Evolutionary conservation across 768 basidiomycete genomes (phyloP).

Genomic region (Candolleomyces efflorescens): DNA sequence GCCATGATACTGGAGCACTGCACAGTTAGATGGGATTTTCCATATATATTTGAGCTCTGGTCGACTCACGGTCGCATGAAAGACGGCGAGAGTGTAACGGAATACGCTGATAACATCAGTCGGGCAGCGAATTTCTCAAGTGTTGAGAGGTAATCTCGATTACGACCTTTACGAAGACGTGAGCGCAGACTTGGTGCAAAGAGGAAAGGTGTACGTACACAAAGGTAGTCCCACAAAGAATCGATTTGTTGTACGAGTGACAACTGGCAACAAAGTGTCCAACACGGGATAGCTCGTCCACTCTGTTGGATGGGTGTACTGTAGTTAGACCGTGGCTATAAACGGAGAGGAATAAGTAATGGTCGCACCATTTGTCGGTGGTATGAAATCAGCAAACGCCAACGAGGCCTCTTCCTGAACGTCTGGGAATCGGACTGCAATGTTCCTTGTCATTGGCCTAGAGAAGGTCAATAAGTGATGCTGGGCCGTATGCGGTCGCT

Average conservation of each 20-base stretch:
- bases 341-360: background rate
- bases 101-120: background rate
- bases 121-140: background rate
- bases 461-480: conserved; percentile 30
- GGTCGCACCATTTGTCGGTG: conserved; percentile 19
- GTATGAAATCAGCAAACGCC: conserved; percentile 37
- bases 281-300: conserved; percentile 28
- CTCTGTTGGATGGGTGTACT: conserved; percentile 16
- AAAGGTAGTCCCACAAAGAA: conserved; percentile 41
- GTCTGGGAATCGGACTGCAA: conserved; percentile 32
- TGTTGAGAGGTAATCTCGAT: background rate
- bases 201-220: conserved; percentile 24
- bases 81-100: conserved; percentile 20
- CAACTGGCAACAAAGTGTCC: conserved; percentile 24
- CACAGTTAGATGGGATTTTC: background rate
- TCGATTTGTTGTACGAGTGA: conserved; percentile 34
- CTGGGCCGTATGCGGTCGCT: conserved; percentile 16
- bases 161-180: background rate
- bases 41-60: background rate
- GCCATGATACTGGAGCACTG: background rate
- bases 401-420: conserved; percentile 41
- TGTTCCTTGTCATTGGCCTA: conserved; percentile 31
- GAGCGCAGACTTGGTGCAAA: background rate
- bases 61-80: conserved; percentile 26
- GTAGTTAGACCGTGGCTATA: background rate